Percentiles rank a stretch among this genome's conserved stretches.
These are phyloP conservation scores for Neurospora sp. DNA, from an alignment of 495 filamentous ascomycete genomes.

Conservation along the genomic window DNA sequence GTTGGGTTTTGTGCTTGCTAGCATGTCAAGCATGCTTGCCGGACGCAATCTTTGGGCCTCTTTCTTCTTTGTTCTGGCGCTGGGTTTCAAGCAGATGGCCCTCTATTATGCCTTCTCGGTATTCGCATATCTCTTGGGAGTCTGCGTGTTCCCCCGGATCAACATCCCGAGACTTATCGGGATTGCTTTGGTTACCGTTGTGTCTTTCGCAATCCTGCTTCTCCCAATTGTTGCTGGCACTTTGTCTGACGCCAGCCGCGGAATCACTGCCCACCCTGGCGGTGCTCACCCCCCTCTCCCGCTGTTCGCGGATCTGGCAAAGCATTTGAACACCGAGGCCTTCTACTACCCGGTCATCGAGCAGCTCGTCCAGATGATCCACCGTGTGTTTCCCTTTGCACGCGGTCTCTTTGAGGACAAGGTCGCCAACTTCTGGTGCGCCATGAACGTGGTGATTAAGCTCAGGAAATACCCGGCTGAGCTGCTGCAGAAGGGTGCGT, in stretches of 20 bases:
- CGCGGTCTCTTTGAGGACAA: conserved; percentile 96
- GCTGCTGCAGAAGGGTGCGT: conserved; percentile 65
- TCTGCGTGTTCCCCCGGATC: conserved; percentile 66
- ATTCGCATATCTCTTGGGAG: conserved; percentile 82
- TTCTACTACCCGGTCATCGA: conserved; percentile 61
- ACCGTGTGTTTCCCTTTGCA: conserved; percentile 90
- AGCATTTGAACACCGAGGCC: conserved; percentile 50
- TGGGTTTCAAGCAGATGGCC: conserved; percentile 98
- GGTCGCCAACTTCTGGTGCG: conserved; percentile 96
- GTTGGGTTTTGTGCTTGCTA: conserved; percentile 79
- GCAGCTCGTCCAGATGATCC: conserved; percentile 68
- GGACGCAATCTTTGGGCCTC: conserved; percentile 77
- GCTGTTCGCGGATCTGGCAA: conserved; percentile 45
- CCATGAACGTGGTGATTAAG: conserved; percentile 79
- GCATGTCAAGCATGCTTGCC: conserved; percentile 77
- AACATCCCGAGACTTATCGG: conserved; percentile 58
- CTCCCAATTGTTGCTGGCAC: conserved; percentile 61
- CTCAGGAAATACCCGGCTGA: conserved; percentile 56
- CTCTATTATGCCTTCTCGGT: conserved; percentile 90
- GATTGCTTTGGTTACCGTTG: conserved; percentile 61
- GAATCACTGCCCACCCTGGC: conserved; percentile 38
- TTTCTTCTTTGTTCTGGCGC: conserved; percentile 85
- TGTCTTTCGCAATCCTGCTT: conserved; percentile 64
- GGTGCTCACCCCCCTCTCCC: conserved; percentile 45
- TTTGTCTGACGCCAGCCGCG: conserved; percentile 45